Base-by-base conservation (phyloP, 1,139 yeast genomes). In the Sugiyamaella japonica region DNA sequence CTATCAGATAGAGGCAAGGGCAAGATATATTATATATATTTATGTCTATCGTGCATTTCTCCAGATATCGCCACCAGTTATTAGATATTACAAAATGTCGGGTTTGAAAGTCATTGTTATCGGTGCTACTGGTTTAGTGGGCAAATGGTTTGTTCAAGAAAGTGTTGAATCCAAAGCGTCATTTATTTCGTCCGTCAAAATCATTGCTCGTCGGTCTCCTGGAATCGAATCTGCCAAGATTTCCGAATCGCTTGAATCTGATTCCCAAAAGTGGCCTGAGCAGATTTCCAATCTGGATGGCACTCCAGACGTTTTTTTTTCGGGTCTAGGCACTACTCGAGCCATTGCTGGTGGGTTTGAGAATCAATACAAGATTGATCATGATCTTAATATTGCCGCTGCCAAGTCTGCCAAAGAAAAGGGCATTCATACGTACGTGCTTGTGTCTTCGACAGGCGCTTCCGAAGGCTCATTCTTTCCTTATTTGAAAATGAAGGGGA, bases 111-210 rank as follows among this genome's bases (percentile, higher is more conserved):
- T 50, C 3, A 16, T 53, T 41, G 51, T 45, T 7, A 25, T 53
- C n/a, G 56, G 56, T n/a, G 56, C 53, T 23, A 53, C 56, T 6
- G 56, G 56, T 13, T 36, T 53, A 23, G 50, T 45, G n/a, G 56
- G 56, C 6, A 44, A 36, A 36, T 9, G 29, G 10, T 53, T 44
- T 46, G 51, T 53, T 16, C 44, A 49, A 34, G 50, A 49, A 38
- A 43, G 48, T 16, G 46, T 36, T 1, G 36, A 37, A n/a, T 25
- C 45, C n/a, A 34, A 16, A n/a, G 34, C 49, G n/a, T 7, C 45
- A 2, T 39, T 40, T 12, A 37, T 52, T 23, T 36, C 45, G 12
- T 36, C 47, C 29, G 17, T 52, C 7, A 44, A 25, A 8, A 44
- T 31, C 13, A 32, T 45, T 31, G 15, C 47, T 7, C 42, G 53